Percentiles rank a stretch among this genome's conserved stretches.
phyloP scores from a whole-genome alignment of 2,329 filamentous ascomycete genomes.

The Apiospora phragmitis region DNA sequence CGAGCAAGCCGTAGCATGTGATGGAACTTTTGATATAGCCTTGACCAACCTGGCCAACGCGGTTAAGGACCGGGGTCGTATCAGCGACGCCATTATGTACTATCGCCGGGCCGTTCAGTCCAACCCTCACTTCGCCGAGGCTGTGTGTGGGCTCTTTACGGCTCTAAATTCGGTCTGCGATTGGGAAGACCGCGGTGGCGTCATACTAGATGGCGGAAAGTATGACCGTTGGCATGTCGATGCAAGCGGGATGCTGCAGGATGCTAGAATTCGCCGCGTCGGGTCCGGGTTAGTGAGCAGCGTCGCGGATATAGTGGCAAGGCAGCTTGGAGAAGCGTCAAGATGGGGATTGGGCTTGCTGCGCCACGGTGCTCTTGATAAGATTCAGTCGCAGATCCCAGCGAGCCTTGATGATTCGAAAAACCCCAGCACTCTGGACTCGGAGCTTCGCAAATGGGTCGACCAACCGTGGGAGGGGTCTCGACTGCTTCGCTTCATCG shows the following conservation, averaged over 20 bases:
- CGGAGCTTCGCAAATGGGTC: slow-evolving; percentile 60
- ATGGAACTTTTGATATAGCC: slow-evolving; percentile 94
- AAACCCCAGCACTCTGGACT: slow-evolving; percentile 26
- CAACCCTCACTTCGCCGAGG: slow-evolving; percentile 96
- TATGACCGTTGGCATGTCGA: slow-evolving; percentile 94
- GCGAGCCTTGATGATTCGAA: slow-evolving; percentile 20
- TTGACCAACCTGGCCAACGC: slow-evolving; percentile 96
- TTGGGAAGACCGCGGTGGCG: slow-evolving; percentile 87
- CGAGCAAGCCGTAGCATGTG: slow-evolving; percentile 87
- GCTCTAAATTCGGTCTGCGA: slow-evolving; percentile 95
- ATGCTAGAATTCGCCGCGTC: slow-evolving; percentile 62
- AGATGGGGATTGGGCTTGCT: slow-evolving; percentile 79
- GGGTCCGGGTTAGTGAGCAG: slow-evolving; percentile 83
- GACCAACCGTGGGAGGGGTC: slow-evolving; percentile 86
- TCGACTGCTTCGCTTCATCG: slow-evolving; percentile 77
- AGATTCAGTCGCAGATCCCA: slow-evolving; percentile 49
- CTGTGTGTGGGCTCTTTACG: slow-evolving; percentile 92
- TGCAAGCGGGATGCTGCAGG: slow-evolving; percentile 76
- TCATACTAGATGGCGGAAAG: slow-evolving; percentile 69
- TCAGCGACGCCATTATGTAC: slow-evolving; percentile 88
- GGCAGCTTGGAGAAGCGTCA: slow-evolving; percentile 83
- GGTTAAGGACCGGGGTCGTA: slow-evolving; percentile 92
- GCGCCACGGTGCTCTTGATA: slow-evolving; percentile 51
- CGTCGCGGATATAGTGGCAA: slow-evolving; percentile 87
- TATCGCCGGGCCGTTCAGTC: slow-evolving; percentile 87